Evolutionary conservation across 2,329 filamentous ascomycete genomes (phyloP).

Genomic region (Colletotrichum noveboracense): DNA sequence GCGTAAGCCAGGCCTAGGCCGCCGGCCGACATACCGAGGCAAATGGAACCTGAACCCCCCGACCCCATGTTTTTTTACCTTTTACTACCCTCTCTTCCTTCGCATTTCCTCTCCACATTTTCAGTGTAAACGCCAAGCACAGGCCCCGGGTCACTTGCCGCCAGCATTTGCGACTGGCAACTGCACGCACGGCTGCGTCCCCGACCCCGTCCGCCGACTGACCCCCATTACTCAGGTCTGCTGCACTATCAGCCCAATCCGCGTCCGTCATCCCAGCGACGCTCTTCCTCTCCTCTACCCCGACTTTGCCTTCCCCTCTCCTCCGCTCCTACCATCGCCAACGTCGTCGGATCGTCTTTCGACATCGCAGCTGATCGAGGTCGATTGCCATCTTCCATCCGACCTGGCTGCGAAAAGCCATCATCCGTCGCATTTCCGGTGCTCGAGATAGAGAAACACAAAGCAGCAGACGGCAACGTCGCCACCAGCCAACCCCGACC

Average conservation of each 20-base stretch:
- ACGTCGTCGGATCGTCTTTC: neutral
- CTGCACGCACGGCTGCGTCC: neutral
- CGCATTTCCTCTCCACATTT: neutral
- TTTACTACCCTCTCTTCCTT: neutral
- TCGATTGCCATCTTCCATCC: neutral
- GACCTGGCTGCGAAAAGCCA: neutral
- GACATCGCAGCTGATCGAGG: neutral
- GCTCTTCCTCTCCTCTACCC: neutral
- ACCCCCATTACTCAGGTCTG: conserved; percentile 3
- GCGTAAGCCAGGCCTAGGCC: neutral
- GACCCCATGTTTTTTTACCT: conserved; percentile 6
- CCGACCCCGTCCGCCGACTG: neutral
- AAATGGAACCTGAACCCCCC: neutral
- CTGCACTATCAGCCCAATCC: neutral
- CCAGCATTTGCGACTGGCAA: neutral
- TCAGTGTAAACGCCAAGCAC: conserved; percentile 4
- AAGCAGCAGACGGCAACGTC: neutral
- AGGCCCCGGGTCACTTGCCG: neutral
- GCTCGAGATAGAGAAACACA: neutral
- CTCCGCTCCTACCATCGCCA: neutral
- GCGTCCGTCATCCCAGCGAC: conserved; percentile 1
- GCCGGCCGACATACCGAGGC: conserved; percentile 10
- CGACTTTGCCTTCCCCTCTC: neutral
- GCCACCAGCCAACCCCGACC: conserved; percentile 9
- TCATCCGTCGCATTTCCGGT: neutral